Conservation (phyloP, 2,329 filamentous ascomycete genomes). For the Aspergillus novofumigatus region DNA sequence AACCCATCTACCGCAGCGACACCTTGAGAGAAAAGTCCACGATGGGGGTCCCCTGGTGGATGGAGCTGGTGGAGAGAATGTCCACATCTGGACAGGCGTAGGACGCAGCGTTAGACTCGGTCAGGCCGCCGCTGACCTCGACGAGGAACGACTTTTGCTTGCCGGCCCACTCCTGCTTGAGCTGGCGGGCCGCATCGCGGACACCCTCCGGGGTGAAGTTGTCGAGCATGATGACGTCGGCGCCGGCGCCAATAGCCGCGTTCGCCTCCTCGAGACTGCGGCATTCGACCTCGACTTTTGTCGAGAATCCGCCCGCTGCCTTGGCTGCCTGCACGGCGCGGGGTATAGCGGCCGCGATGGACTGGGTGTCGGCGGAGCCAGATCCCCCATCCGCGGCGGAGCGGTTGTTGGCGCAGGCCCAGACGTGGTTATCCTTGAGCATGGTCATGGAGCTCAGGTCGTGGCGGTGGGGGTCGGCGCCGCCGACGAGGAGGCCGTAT, state of each 20-base stretch:
- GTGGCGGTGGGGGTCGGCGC: conserved; percentile 85
- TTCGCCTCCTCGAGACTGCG: conserved; percentile 83
- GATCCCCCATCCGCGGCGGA: conserved; percentile 19
- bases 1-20: conserved; percentile 26
- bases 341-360: conserved; percentile 63
- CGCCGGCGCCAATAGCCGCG: conserved; percentile 84
- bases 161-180: conserved; percentile 77
- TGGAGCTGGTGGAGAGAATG: conserved; percentile 92
- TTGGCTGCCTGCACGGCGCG: conserved; percentile 81
- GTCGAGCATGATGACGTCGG: conserved; percentile 95
- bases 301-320: conserved; percentile 76
- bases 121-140: conserved; percentile 89
- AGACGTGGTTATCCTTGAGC: conserved; percentile 99
- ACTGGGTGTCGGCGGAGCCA: conserved; percentile 7
- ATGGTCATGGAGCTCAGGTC: conserved; percentile 95
- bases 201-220: conserved; percentile 85
- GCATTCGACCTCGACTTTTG: conserved; percentile 96
- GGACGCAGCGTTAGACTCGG: conserved; percentile 71
- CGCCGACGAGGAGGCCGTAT: conserved; percentile 94
- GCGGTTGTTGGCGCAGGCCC: conserved; percentile 63
- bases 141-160: conserved; percentile 70
- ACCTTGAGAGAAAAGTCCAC: conserved; percentile 98
- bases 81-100: conserved; percentile 79
- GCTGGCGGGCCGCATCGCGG: conserved; percentile 64
- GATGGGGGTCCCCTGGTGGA: conserved; percentile 91